These are phyloP conservation scores for Moricandia arvensis DNA, from an alignment of 345 rosid genomes.

Conservation along the genomic window DNA sequence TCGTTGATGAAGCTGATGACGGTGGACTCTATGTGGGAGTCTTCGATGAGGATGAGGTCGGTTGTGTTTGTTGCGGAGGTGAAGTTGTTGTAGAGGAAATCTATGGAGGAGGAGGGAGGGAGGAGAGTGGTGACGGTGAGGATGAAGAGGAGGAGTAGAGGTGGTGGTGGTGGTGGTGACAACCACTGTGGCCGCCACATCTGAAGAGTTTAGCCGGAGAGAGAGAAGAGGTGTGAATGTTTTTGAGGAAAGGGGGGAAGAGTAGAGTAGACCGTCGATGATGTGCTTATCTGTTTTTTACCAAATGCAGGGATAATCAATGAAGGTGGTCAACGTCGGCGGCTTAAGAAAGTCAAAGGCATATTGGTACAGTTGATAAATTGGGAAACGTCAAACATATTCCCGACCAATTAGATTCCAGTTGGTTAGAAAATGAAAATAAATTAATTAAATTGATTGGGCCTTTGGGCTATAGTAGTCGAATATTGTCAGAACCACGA, in stretches of 20 bases:
- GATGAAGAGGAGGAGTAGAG: constrained; percentile 9
- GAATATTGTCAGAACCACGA: not conserved
- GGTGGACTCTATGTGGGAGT: constrained; percentile 56
- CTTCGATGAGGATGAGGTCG: constrained; percentile 54
- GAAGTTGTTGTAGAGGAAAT: constrained; percentile 73
- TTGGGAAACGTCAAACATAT: constrained; percentile 13
- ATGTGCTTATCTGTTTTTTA: not conserved
- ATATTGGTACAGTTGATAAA: not conserved
- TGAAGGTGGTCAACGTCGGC: constrained; percentile 29
- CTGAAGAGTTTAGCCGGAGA: not conserved
- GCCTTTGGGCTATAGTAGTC: constrained; percentile 5
- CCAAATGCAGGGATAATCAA: not conserved
- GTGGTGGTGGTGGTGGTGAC: constrained; percentile 7
- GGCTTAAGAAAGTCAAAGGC: constrained; percentile 25
- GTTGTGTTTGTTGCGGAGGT: constrained; percentile 39
- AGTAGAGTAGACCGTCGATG: constrained; percentile 3
- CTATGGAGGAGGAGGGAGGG: constrained; percentile 37
- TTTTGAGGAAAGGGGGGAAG: constrained; percentile 8
- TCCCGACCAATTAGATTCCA: not conserved
- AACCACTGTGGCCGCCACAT: constrained; percentile 20
- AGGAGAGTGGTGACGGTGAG: constrained; percentile 18
- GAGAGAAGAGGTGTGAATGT: not conserved
- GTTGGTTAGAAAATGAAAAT: not conserved
- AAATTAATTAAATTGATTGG: not conserved
- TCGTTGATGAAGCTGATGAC: constrained; percentile 67